phyloP scores from a whole-genome alignment of 805 yeast species.

The Sungouiella blattae region DNA sequence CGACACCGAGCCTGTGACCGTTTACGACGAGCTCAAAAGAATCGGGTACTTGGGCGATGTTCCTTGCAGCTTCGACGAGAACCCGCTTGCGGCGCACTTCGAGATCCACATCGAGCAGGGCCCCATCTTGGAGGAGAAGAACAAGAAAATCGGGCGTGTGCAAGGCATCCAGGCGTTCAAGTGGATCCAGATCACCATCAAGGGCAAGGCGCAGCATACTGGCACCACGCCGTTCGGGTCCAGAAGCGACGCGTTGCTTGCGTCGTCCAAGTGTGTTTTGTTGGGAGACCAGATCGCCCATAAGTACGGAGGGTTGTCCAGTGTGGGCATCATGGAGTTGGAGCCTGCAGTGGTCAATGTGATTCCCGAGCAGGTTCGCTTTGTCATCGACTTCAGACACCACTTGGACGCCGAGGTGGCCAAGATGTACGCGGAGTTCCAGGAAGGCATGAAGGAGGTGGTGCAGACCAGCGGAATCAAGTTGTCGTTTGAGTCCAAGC shows the following conservation, averaged over 20 bases:
- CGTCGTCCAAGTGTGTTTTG: constrained; percentile 55
- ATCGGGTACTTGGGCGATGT: constrained; percentile 60
- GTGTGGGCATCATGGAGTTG: constrained; percentile 56
- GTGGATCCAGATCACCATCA: constrained; percentile 57
- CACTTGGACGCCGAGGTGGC: constrained; percentile 41
- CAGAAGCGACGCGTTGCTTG: constrained; percentile 59
- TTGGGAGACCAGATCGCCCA: constrained; percentile 54
- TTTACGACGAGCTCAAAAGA: constrained; percentile 51
- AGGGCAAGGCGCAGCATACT: constrained; percentile 67
- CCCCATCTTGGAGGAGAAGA: constrained; percentile 57
- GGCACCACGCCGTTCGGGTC: constrained; percentile 68
- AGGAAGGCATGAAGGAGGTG: constrained; percentile 33
- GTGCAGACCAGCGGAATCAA: constrained; percentile 27
- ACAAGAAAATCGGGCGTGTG: constrained; percentile 61
- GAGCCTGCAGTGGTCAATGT: constrained; percentile 65
- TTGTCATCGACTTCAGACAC: constrained; percentile 62
- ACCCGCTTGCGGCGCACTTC: constrained; percentile 65
- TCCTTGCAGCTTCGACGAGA: constrained; percentile 44
- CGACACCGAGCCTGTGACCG: constrained; percentile 46
- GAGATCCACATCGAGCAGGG: constrained; percentile 80
- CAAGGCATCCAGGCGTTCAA: constrained; percentile 62
- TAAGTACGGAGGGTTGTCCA: constrained; percentile 49
- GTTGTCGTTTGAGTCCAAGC: constrained; percentile 38
- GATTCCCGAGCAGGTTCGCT: constrained; percentile 58
- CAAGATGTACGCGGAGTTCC: constrained; percentile 35